These are phyloP conservation scores for Imleria badia DNA, from an alignment of 768 basidiomycete species.

Conservation along the genomic window DNA sequence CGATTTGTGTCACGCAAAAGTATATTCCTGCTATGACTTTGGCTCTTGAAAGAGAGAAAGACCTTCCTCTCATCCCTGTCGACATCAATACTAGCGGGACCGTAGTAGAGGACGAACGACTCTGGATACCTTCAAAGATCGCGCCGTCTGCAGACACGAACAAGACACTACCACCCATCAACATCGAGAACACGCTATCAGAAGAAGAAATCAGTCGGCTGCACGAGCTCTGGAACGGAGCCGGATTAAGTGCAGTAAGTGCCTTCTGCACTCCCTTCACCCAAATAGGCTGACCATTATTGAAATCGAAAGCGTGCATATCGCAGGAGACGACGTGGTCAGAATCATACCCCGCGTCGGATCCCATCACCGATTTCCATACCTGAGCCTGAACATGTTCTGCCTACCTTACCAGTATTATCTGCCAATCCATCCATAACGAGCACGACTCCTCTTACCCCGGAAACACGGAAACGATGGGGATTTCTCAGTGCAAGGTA, in stretches of 20 bases:
- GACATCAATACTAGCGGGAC: background rate
- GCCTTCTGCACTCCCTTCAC: background rate
- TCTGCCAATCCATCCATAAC: slow-evolving; percentile 3
- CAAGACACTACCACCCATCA: slow-evolving; percentile 16
- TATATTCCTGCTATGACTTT: slow-evolving; percentile 10
- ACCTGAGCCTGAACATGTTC: slow-evolving; percentile 2
- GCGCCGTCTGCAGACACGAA: background rate
- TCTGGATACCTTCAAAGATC: background rate
- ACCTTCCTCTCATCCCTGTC: slow-evolving; percentile 22
- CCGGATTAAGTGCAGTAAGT: slow-evolving; percentile 23
- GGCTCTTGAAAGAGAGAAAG: slow-evolving; percentile 13
- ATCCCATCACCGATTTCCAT: slow-evolving; percentile 15
- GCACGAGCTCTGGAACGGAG: slow-evolving; percentile 28
- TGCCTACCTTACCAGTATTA: background rate
- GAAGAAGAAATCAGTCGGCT: slow-evolving; percentile 17
- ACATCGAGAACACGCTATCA: slow-evolving; percentile 19
- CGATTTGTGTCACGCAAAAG: background rate
- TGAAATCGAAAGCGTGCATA: slow-evolving; percentile 22
- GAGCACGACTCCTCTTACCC: background rate
- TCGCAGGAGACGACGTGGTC: slow-evolving; percentile 18
- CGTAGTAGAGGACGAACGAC: background rate
- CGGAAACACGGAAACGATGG: slow-evolving; percentile 10
- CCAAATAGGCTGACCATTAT: background rate
- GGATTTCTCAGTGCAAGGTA: slow-evolving; percentile 25
- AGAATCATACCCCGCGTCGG: background rate